Evolutionary conservation across 257 asterid species (phyloP).

Genomic region (Craterostigma plantagineum): DNA sequence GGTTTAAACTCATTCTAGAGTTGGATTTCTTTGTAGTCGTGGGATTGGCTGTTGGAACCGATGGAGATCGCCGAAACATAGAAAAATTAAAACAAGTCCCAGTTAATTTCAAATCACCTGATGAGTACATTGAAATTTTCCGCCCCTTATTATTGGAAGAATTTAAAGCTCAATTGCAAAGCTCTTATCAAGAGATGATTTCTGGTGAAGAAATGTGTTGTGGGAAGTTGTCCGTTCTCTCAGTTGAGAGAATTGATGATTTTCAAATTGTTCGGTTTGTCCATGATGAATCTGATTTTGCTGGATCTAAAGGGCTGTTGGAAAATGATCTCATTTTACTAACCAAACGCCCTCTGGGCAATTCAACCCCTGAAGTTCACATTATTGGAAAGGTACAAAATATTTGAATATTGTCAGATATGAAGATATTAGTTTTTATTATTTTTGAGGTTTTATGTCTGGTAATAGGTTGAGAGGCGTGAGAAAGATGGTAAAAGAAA

Average conservation of each 20-base stretch:
- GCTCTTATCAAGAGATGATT: slow-evolving; percentile 70
- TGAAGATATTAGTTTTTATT: too few species aligned
- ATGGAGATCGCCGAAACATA: slow-evolving; percentile 20
- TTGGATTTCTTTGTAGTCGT: slow-evolving; percentile 65
- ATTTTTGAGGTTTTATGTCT: slow-evolving; percentile 8
- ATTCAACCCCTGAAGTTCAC: slow-evolving; percentile 46
- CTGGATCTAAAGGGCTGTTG: slow-evolving; percentile 38
- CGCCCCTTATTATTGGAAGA: slow-evolving; percentile 84
- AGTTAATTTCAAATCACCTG: slow-evolving; percentile 64
- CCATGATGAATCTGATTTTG: slow-evolving; percentile 38
- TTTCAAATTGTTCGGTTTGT: slow-evolving; percentile 85
- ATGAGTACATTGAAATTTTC: slow-evolving; percentile 72
- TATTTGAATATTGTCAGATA: too few species aligned
- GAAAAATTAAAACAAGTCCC: slow-evolving; percentile 76
- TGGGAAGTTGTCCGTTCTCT: slow-evolving; percentile 71
- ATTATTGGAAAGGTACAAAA: slow-evolving; percentile 67
- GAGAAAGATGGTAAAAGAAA: slow-evolving; percentile 66
- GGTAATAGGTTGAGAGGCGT: slow-evolving; percentile 70
- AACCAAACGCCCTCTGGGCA: slow-evolving; percentile 48
- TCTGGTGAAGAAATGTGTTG: slow-evolving; percentile 48
- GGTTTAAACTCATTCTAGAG: slow-evolving; percentile 72
- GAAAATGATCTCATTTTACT: slow-evolving; percentile 87
- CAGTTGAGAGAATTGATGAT: slow-evolving; percentile 85
- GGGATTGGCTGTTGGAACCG: slow-evolving; percentile 49
- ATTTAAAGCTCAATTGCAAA: slow-evolving; percentile 80